Percentiles rank a stretch among this genome's conserved stretches.
These are phyloP conservation scores for Syncephalis fuscata DNA, from an alignment of 371 early-diverging fungal species.

Conservation along the genomic window DNA sequence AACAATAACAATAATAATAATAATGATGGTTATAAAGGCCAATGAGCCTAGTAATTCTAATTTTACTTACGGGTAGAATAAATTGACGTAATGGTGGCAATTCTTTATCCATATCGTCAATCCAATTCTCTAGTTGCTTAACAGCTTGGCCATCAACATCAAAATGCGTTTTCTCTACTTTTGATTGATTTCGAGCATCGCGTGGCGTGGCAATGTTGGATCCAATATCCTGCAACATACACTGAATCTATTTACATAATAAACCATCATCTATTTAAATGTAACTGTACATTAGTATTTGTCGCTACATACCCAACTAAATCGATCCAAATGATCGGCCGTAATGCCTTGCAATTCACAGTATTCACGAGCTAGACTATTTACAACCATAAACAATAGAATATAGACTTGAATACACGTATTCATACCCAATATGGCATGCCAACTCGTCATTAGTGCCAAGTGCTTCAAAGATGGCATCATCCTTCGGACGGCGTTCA, in stretches of 20 bases:
- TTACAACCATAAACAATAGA: no score
- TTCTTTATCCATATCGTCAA: slow-evolving; percentile 53
- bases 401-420: no score
- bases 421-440: slow-evolving; percentile 29
- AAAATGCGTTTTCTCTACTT: slow-evolving; percentile 49
- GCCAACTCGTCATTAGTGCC: slow-evolving; percentile 69
- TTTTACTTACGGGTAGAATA: slow-evolving; percentile 58
- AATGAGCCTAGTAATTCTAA: background rate
- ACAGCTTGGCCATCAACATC: slow-evolving; percentile 43
- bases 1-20: background rate
- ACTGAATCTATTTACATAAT: slow-evolving; percentile 68
- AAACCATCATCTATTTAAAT: background rate
- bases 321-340: background rate
- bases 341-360: slow-evolving; percentile 25
- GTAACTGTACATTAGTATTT: background rate
- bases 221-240: slow-evolving; percentile 74
- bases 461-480: slow-evolving; percentile 78
- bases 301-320: background rate
- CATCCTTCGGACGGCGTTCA: slow-evolving; percentile 72
- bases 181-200: background rate
- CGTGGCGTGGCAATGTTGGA: slow-evolving; percentile 87
- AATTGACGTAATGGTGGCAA: slow-evolving; percentile 70
- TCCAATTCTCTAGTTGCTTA: slow-evolving; percentile 62
- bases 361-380: slow-evolving; percentile 48
- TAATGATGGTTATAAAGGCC: no score